These are phyloP conservation scores for Podaxis sp. DNA, from an alignment of 768 basidiomycete species.

Conservation along the genomic window DNA sequence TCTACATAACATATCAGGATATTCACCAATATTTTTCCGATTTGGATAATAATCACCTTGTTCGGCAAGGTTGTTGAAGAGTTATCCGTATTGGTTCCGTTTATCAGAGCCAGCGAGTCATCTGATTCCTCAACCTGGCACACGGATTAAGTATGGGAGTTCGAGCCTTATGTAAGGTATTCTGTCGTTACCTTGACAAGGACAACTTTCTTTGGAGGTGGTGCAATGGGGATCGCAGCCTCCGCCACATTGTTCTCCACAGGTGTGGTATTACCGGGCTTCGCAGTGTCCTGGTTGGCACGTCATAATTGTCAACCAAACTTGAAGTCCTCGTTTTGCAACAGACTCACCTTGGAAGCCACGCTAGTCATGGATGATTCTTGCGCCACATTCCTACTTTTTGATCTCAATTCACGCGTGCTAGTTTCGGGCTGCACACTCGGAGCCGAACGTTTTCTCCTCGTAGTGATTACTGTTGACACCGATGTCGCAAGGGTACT, in stretches of 20 bases:
- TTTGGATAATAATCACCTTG: slow-evolving; percentile 24
- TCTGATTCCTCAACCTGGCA: slow-evolving; percentile 40
- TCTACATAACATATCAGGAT: slow-evolving; percentile 14
- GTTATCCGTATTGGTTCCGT: slow-evolving; percentile 14
- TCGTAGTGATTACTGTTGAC: slow-evolving; percentile 24
- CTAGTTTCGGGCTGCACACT: slow-evolving; percentile 29
- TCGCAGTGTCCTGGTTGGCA: slow-evolving; percentile 2
- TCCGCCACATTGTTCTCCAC: slow-evolving; percentile 4
- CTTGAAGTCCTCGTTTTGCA: background rate
- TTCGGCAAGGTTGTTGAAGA: slow-evolving; percentile 21
- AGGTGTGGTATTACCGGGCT: slow-evolving; percentile 15
- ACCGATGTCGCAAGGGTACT: slow-evolving; percentile 34
- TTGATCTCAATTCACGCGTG: slow-evolving; percentile 46
- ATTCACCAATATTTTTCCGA: background rate
- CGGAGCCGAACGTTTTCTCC: slow-evolving; percentile 36
- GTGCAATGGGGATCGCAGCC: background rate
- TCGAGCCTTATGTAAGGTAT: too few relatives aligned
- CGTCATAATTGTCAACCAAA: slow-evolving; percentile 1
- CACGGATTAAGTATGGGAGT: slow-evolving; percentile 1
- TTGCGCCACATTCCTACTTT: slow-evolving; percentile 37
- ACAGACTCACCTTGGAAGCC: slow-evolving; percentile 36
- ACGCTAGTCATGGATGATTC: slow-evolving; percentile 39
- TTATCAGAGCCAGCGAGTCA: slow-evolving; percentile 12
- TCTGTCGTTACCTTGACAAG: slow-evolving; percentile 34
- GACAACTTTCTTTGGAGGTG: slow-evolving; percentile 16